Percentiles rank a stretch among this genome's conserved stretches.
phyloP scores from a whole-genome alignment of 345 rosid species.

The Arabidopsis arenosa region DNA sequence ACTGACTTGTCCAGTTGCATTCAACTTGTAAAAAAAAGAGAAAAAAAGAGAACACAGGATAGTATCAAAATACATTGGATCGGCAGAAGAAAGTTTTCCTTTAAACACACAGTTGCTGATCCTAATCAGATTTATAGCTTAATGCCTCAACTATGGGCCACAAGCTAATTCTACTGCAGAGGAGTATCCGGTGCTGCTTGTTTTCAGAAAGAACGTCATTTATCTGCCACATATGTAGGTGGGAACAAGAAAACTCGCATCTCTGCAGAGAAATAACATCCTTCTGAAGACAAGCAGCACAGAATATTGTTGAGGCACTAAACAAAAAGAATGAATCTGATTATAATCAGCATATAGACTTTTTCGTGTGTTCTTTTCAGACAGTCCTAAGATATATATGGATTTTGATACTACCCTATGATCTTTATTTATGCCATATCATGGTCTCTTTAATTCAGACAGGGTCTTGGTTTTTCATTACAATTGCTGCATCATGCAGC shows the following conservation, averaged over 20 bases:
- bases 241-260: not conserved
- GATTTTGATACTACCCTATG: conserved; percentile 6
- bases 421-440: conserved; percentile 14
- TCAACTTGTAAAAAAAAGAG: not conserved
- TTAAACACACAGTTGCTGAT: not conserved
- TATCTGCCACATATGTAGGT: not conserved
- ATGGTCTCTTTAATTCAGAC: conserved; percentile 41
- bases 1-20: not conserved
- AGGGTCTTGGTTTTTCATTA: conserved; percentile 50
- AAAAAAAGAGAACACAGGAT: not conserved
- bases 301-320: not conserved
- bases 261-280: not conserved
- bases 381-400: not conserved
- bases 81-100: not conserved
- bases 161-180: not conserved
- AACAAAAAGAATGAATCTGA: not conserved
- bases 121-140: not conserved
- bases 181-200: not conserved
- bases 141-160: not conserved
- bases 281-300: not conserved
- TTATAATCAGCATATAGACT: not conserved
- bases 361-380: not conserved
- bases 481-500: conserved; percentile 43
- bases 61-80: not conserved
- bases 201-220: not conserved